Percentiles rank a stretch among this genome's conserved stretches.
Evolutionary conservation across 768 basidiomycete species (phyloP).

Genomic region (Boletus speciosus): DNA sequence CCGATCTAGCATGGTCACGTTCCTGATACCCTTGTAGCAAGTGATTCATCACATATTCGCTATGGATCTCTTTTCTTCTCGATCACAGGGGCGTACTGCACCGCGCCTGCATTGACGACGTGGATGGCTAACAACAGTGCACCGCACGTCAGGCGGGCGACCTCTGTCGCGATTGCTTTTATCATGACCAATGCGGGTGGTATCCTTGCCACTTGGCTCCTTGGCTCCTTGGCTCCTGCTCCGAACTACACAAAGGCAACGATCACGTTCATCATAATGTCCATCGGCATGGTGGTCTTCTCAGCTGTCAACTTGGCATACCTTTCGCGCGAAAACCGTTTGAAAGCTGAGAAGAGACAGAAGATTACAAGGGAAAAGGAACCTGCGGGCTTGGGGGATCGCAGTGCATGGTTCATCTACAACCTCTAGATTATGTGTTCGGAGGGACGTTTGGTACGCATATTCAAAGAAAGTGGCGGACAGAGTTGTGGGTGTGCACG

Average conservation of each 20-base stretch:
- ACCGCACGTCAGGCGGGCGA: slow-evolving; percentile 36
- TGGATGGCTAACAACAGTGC: slow-evolving; percentile 50
- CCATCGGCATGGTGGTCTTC: slow-evolving; percentile 38
- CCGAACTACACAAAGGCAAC: slow-evolving; percentile 51
- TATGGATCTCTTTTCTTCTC: slow-evolving; percentile 49
- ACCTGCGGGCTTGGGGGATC: slow-evolving; percentile 40
- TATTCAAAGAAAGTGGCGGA: background rate
- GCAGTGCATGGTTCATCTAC: slow-evolving; percentile 54
- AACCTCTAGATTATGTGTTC: slow-evolving; percentile 30
- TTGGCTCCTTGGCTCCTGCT: slow-evolving; percentile 47
- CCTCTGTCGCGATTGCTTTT: slow-evolving; percentile 50
- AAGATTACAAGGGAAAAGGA: slow-evolving; percentile 26
- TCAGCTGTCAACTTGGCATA: slow-evolving; percentile 39
- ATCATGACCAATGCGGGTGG: slow-evolving; percentile 58
- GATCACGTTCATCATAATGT: slow-evolving; percentile 33
- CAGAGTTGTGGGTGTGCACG: background rate
- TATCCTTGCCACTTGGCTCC: slow-evolving; percentile 59
- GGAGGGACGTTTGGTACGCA: background rate
- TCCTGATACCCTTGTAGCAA: slow-evolving; percentile 12
- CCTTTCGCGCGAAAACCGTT: slow-evolving; percentile 41
- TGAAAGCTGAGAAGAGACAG: slow-evolving; percentile 39
- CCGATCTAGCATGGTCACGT: no score
- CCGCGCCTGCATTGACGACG: no score
- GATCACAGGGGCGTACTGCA: slow-evolving; percentile 7
- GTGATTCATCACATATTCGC: slow-evolving; percentile 36